Conservation (phyloP, 768 basidiomycete species). For the Suillus subaureus region DNA sequence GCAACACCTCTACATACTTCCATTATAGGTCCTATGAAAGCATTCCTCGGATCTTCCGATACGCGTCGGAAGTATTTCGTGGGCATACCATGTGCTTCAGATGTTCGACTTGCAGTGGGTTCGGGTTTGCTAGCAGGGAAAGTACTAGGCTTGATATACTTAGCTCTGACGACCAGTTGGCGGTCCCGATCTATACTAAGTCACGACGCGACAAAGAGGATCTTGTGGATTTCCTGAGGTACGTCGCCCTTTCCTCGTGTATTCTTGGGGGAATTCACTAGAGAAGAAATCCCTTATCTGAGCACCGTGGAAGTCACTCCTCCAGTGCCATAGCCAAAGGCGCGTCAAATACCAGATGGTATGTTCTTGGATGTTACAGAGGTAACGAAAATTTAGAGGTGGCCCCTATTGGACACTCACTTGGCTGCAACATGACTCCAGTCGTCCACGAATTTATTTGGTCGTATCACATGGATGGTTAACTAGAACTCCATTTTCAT, state of each 20-base stretch:
- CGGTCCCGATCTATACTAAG: neutral
- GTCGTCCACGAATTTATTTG: neutral
- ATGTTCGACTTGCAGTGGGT: neutral
- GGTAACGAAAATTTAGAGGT: neutral
- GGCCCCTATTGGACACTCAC: neutral
- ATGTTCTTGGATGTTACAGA: neutral
- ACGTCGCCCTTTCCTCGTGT: neutral
- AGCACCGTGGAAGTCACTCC: neutral
- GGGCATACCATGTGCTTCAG: constrained; percentile 1
- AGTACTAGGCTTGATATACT: neutral
- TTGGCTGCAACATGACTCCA: neutral
- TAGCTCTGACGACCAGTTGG: neutral
- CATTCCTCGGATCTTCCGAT: neutral
- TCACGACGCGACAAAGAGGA: neutral
- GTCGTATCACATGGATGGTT: neutral
- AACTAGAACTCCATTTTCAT: neutral
- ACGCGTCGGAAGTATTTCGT: constrained; percentile 1
- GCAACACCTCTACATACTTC: neutral
- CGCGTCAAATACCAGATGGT: neutral
- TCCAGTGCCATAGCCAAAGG: neutral
- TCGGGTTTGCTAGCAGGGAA: neutral
- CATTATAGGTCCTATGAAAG: neutral
- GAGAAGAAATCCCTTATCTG: neutral
- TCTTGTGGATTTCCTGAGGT: neutral
- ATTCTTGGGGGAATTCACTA: neutral